These are phyloP conservation scores for Venturia oleaginea DNA, from an alignment of 2,329 filamentous ascomycete genomes.

Conservation along the genomic window DNA sequence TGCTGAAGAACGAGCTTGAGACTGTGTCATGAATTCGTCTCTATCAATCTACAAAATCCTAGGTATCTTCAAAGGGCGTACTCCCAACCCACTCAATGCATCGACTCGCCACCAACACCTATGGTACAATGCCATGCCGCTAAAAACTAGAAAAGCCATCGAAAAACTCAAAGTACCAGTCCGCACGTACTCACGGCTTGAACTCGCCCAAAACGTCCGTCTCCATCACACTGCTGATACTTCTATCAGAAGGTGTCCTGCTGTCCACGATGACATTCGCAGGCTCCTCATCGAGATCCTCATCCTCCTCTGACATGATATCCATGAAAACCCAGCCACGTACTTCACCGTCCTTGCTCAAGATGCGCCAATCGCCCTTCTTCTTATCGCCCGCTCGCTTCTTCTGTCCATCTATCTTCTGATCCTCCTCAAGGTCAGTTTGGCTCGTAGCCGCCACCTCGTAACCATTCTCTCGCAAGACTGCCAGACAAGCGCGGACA, in stretches of 20 bases:
- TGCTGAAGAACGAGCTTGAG: too few species aligned
- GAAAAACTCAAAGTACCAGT: background rate
- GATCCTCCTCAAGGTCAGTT: conserved; percentile 29
- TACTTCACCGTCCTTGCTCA: conserved; percentile 23
- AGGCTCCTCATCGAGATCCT: conserved; percentile 20
- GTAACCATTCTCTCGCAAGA: conserved; percentile 42
- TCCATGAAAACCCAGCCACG: conserved; percentile 28
- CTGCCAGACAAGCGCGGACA: conserved; percentile 69
- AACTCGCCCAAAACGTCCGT: conserved; percentile 28
- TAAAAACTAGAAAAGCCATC: background rate
- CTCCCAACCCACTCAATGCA: background rate
- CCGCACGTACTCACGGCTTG: background rate
- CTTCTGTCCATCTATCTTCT: conserved; percentile 14
- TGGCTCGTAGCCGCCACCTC: conserved; percentile 34
- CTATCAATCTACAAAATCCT: background rate
- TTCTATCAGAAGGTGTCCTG: conserved; percentile 19
- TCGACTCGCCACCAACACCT: background rate
- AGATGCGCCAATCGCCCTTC: conserved; percentile 25
- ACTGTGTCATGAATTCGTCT: background rate
- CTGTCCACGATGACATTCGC: conserved; percentile 26
- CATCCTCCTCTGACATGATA: conserved; percentile 2
- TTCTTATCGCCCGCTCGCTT: conserved; percentile 16
- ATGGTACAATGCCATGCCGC: background rate
- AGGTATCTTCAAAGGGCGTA: background rate
- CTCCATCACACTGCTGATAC: conserved; percentile 25